Percentiles rank a stretch among this genome's conserved stretches.
Evolutionary conservation across 2,329 filamentous ascomycete genomes (phyloP).

Genomic region (Arthroderma sp.): DNA sequence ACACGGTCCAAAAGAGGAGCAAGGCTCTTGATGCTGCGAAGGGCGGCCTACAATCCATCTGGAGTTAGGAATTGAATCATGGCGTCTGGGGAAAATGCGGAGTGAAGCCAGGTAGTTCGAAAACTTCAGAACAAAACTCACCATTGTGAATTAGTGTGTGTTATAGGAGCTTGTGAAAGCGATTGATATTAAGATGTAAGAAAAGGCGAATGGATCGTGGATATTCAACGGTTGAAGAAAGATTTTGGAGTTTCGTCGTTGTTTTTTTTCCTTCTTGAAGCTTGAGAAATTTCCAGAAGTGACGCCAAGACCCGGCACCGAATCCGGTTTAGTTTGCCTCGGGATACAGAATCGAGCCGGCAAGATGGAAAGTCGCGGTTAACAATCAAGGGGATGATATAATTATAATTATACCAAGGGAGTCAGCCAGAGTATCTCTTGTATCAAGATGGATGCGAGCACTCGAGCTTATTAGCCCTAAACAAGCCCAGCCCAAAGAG

Average conservation of each 20-base stretch:
- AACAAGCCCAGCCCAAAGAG: no score
- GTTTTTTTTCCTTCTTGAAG: conserved; percentile 5
- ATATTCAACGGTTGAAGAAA: conserved; percentile 1
- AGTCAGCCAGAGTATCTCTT: no score
- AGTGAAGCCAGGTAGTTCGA: neutral
- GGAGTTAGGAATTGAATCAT: conserved; percentile 3
- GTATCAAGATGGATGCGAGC: no score
- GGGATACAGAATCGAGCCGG: neutral
- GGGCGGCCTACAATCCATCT: conserved; percentile 31
- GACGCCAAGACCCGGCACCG: conserved; percentile 10
- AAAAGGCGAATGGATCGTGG: neutral
- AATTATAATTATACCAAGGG: no score
- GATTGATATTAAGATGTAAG: conserved; percentile 3
- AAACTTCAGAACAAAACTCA: conserved; percentile 3
- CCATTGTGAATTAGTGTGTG: conserved; percentile 6
- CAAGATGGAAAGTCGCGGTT: conserved; percentile 10
- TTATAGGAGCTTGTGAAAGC: neutral
- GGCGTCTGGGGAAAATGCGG: conserved; percentile 4
- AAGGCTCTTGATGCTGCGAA: conserved; percentile 92
- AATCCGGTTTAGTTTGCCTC: conserved; percentile 1
- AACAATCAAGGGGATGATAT: no score
- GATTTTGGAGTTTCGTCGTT: conserved; percentile 3
- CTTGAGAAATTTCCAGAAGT: conserved; percentile 15
- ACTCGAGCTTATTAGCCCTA: no score
- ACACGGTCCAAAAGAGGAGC: conserved; percentile 95